Base-by-base conservation (phyloP, 768 basidiomycete genomes). In the Tulasnella sp. region DNA sequence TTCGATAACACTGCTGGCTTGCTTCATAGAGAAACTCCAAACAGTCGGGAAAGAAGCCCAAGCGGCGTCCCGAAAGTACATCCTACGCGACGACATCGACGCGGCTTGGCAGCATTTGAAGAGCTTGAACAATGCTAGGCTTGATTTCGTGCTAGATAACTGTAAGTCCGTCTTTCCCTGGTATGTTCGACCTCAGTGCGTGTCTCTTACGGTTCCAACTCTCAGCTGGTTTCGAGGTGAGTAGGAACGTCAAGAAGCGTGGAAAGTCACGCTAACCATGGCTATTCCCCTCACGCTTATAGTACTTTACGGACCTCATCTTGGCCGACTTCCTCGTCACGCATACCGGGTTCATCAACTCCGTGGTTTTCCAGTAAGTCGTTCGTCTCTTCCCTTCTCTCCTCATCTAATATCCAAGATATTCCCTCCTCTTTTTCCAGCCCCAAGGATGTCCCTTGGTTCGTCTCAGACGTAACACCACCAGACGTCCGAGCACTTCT, bases 361-460 rank as follows among this genome's bases (percentile, higher is more conserved):
- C 89, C 80, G 93, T 96, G 37, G 90, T 94, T 77, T 98, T 98
- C 85, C 97, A 99, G 96, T 97, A 79, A 90, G 87, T 57, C 40
- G 18, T 72, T 20, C 78, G 39, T 37, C 51, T 77, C 3, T 67
- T 46, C 2, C 77, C 16, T 11, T 40, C 40, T 75, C 32, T 20
- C n/a, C 73, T 80, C 15, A 78, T 70, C 57, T 23, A 74, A 55
- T 26, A 77, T 7, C 35, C 11, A 26, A 20, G 6, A 40, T 37
- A 48, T 40, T 78, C 80, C 69, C 79, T 39, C 35, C 37, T 39
- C 39, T 61, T 40, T 42, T 32, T 75, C 4, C 79, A 97, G 96
- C 85, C 94, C 96, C 0, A 98, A 99, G 83, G 86, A 93, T 11
- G 92, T 98, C 74, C 96, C 96, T 0, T 99, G 97, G 96, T 99